Evolutionary conservation across 1,284 basidiomycete species (phyloP), one percentile per base, ranked within the genome.

Genomic region (Trichosporon sp.): DNA sequence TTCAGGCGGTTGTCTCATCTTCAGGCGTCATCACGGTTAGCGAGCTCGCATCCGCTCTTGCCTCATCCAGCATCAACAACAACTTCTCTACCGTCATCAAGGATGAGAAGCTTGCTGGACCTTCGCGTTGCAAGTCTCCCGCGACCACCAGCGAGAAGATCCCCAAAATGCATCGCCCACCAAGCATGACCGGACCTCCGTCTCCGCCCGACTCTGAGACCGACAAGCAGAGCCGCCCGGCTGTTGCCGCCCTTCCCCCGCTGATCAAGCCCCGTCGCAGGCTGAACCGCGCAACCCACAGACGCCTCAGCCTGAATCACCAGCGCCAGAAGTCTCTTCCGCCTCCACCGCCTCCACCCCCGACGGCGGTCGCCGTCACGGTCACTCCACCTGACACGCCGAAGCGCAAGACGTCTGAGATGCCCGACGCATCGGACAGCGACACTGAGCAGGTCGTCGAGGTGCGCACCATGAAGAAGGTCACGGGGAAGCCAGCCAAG

Each of bases 171-270:
- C 56, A 60, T 11, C 56, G 56, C 56, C 56, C 56, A 2, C 56
- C 56, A 1, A 60, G 56, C 56, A 29, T 60, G 27, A 31, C 27
- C 18, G 56, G 29, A 8, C 56, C 56, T n/a, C 56, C 56, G n/a
- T 60, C 56, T 12, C 56, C 56, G 13, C 56, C 56, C 56, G 56
- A 60, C 56, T 60, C 56, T n/a, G 56, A 60, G 56, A 60, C 56
- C 29, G 56, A 60, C 18, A 60, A 32, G 56, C 27, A 32, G 4
- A 13, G 29, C 29, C 27, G 56, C 27, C 27, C 56, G 29, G 29
- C 27, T 9, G 29, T 60, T 23, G 18, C 56, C 27, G 27, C 29
- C 18, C 56, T 60, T 9, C 56, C 56, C 6, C 56, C 56, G 29
- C 56, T 60, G 27, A 60, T 60, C 56, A 60, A 60, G 56, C 29